A percentile compares a stretch with the other conserved stretches of the same genome.
phyloP scores from a whole-genome alignment of 2,329 filamentous ascomycete species.

The Calycina herbarum region DNA sequence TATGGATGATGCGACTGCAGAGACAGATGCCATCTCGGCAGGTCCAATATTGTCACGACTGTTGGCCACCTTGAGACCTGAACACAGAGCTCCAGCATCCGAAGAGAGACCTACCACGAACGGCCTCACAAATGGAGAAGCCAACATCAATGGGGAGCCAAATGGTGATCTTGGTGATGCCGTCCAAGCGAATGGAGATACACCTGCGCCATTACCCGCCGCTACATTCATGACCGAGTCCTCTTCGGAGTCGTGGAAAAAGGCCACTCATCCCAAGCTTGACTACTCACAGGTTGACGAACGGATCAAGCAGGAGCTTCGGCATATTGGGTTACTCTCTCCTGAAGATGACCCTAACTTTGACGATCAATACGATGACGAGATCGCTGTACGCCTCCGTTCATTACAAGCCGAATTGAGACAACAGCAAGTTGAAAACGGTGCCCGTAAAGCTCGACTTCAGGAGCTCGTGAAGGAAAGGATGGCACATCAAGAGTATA shows the following conservation, averaged over 20 bases:
- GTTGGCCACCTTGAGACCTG: constrained; percentile 77
- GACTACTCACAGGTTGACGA: constrained; percentile 89
- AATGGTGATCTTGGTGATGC: constrained; percentile 36
- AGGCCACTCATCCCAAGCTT: constrained; percentile 70
- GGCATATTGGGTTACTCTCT: constrained; percentile 84
- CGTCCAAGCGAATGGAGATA: constrained; percentile 31
- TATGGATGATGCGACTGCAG: constrained; percentile 81
- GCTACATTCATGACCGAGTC: constrained; percentile 81
- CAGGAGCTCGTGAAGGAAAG: constrained; percentile 86
- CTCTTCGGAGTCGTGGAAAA: constrained; percentile 74
- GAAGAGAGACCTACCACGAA: constrained; percentile 60
- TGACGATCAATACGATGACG: constrained; percentile 88
- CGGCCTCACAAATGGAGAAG: constrained; percentile 51
- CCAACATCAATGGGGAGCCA: constrained; percentile 47
- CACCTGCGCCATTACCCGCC: constrained; percentile 51
- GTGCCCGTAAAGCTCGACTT: constrained; percentile 82
- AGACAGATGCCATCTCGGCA: constrained; percentile 85
- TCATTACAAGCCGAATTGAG: constrained; percentile 80
- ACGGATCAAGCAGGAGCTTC: constrained; percentile 85
- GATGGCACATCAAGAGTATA: constrained; percentile 96
- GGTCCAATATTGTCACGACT: constrained; percentile 83
- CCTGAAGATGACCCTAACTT: constrained; percentile 71
- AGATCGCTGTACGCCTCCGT: constrained; percentile 86
- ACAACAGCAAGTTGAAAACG: constrained; percentile 83
- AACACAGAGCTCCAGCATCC: constrained; percentile 55